Base-by-base conservation (phyloP, 1,284 basidiomycete species). In the Puccinia polysora region DNA sequence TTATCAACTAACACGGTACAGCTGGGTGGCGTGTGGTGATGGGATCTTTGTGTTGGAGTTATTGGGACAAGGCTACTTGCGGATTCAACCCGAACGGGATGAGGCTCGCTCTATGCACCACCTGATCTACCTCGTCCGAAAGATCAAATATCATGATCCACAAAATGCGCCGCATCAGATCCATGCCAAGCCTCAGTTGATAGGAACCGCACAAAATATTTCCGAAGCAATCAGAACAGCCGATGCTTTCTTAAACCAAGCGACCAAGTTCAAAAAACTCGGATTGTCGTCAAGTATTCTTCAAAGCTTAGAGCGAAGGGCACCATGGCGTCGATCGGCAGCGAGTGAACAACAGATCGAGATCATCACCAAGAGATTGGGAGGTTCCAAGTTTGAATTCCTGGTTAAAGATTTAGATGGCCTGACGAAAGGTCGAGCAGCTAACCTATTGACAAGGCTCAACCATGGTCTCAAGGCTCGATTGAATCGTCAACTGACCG, bases 381-480 rank as follows among this genome's bases (percentile, higher is more conserved):
- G n/a, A n/a, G 59, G 72, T 15, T 23, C 60, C 4, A 36, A 71
- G 70, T 36, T 40, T 23, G 60, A n/a, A 34, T n/a, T 68, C 36
- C 18, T 20, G 10, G 36, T 10, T 34, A n/a, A 59, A 38, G 34
- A 40, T n/a, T 25, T 40, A 20, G 65, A 70, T 53, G 28, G 45
- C 20, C 55, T 92, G 76, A 89, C 84, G 2, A 90, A 89, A 79
- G 90, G 90, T 0, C 84, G 89, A 74, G 89, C 90, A 34, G 87
- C 86, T 0, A 86, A 87, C 74, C 85, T 91, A 49, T 88, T 92
- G 73, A 86, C 86, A 25, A 85, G 89, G 10, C 74, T 90, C 73
- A 88, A 85, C 77, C 87, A 91, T 77, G 90, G 90, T 4, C 52
- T 65, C 32, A 65, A 53, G 52, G 34, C 32, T 36, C 45, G 63